These are phyloP conservation scores for Boletus bicolor DNA, from an alignment of 768 basidiomycete species.

Conservation along the genomic window DNA sequence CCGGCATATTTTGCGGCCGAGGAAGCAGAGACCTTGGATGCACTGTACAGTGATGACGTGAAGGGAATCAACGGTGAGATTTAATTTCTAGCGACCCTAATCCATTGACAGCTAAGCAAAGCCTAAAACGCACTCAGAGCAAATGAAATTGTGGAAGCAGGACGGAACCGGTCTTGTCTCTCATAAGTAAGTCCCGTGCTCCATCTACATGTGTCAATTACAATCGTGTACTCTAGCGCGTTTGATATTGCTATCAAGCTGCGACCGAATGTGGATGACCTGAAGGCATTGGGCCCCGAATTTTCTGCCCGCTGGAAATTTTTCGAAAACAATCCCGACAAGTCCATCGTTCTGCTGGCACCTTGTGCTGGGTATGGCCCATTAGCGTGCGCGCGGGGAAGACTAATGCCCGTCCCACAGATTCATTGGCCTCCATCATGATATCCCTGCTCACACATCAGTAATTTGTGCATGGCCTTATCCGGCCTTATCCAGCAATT, in stretches of 20 bases:
- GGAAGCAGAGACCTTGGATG: conserved; percentile 49
- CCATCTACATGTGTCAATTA: neutral
- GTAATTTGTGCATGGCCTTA: neutral
- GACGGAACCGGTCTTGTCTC: conserved; percentile 49
- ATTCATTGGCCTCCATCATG: conserved; percentile 8
- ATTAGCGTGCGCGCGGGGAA: neutral
- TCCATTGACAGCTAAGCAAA: conserved; percentile 4
- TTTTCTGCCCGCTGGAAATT: conserved; percentile 52
- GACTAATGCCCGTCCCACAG: conserved; percentile 1
- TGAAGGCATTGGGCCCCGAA: conserved; percentile 45
- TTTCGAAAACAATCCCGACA: conserved; percentile 52
- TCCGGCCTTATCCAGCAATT: neutral
- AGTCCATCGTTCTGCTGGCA: conserved; percentile 48
- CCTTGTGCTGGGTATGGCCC: conserved; percentile 38
- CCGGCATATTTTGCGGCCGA: conserved; percentile 40
- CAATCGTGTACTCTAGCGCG: conserved; percentile 34
- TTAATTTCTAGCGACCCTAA: neutral
- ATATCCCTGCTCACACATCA: conserved; percentile 3
- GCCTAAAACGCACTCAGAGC: conserved; percentile 22
- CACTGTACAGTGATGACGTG: conserved; percentile 39
- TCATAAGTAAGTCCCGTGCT: conserved; percentile 45
- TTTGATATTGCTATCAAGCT: conserved; percentile 56
- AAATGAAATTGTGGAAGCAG: conserved; percentile 32
- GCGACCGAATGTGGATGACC: conserved; percentile 48
- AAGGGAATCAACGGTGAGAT: conserved; percentile 40